Evolutionary conservation across 179 eudicot species (phyloP), one percentile per base, ranked within the genome.

Genomic region (Carnegiea gigantea): DNA sequence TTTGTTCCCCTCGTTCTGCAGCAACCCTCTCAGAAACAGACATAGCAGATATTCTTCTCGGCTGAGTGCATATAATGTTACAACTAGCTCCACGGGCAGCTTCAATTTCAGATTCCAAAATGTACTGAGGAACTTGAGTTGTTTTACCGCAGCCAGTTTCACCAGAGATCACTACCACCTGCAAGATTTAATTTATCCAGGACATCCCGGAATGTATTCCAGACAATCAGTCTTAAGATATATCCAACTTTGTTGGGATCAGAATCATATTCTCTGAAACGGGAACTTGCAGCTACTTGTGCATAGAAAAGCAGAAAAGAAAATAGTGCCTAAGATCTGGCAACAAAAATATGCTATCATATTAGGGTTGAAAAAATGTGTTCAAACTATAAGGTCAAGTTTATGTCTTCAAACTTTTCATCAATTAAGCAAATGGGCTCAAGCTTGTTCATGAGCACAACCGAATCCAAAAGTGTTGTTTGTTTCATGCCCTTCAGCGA

Each of bases 111-210:
- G 97, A 88, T 87, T 94, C 98, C 84, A 94, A 86, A 76, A 94
- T 92, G 88, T 88, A 94, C 76, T 94, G 98, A 75, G 98, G 98
- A 85, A 94, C 90, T 81, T 94, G 98, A 77, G 98, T 94, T 77
- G 98, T 94, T 82, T 94, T 94, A 76, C 98, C 97, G 85, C 98
- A 94, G 33, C 98, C 98, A 79, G 98, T 94, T 87, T 94, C 97
- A 81, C 98, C 98, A 40, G 97, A 94, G 49, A 94, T 93, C 54
- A 94, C 97, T 59, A 94, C 89, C 70, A 94, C 98, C 98, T 94
- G 86, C 83, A 86, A 54, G 83, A 79, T 65, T 79, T 51, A 70
- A 18, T 36, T 14, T 4, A 72, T 53, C 33, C 13, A 30, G 44
- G 15, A 77, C 33, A 33, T 38, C 51, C 24, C 48, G 30, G 53